A percentile compares a stretch with the other conserved stretches of the same genome.
Evolutionary conservation across 768 basidiomycete species (phyloP).

Genomic region (Boletus pseudo-olivaceus): DNA sequence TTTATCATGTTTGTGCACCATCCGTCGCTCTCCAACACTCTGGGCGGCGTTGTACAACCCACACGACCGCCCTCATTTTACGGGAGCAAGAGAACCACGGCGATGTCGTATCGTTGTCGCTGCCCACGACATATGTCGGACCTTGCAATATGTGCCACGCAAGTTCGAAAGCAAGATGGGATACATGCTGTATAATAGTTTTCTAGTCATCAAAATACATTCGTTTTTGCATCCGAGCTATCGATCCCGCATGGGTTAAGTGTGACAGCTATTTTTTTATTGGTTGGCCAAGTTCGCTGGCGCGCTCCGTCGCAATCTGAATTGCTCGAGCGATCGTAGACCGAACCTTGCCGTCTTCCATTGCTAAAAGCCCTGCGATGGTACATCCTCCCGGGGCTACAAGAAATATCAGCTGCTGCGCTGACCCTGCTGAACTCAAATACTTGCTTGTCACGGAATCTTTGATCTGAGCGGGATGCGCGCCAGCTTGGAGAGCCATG

Average conservation of each 20-base stretch:
- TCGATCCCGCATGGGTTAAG: not conserved
- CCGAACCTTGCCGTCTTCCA: slow-evolving; percentile 92
- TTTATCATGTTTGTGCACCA: not conserved
- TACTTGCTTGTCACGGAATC: slow-evolving; percentile 93
- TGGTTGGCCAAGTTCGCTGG: slow-evolving; percentile 79
- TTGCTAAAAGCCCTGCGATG: slow-evolving; percentile 90
- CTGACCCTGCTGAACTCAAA: not conserved
- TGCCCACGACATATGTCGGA: slow-evolving; percentile 36
- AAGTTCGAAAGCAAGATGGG: slow-evolving; percentile 38
- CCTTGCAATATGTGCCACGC: slow-evolving; percentile 25
- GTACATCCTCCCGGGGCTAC: slow-evolving; percentile 97
- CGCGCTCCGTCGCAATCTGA: slow-evolving; percentile 88
- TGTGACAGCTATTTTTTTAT: slow-evolving; percentile 39
- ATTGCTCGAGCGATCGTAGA: slow-evolving; percentile 95
- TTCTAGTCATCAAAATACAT: not conserved
- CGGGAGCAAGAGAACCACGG: slow-evolving; percentile 66
- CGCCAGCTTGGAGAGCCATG: slow-evolving; percentile 86
- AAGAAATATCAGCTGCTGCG: not conserved
- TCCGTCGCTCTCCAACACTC: slow-evolving; percentile 88
- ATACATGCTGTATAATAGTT: slow-evolving; percentile 18
- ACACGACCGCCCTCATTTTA: slow-evolving; percentile 97
- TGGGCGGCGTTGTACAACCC: slow-evolving; percentile 66
- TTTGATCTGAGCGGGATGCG: slow-evolving; percentile 94
- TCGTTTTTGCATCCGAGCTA: not conserved
- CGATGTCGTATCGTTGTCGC: slow-evolving; percentile 23